Conservation (phyloP, 108 stramenopile genomes). For the Nitzschia sp. region DNA sequence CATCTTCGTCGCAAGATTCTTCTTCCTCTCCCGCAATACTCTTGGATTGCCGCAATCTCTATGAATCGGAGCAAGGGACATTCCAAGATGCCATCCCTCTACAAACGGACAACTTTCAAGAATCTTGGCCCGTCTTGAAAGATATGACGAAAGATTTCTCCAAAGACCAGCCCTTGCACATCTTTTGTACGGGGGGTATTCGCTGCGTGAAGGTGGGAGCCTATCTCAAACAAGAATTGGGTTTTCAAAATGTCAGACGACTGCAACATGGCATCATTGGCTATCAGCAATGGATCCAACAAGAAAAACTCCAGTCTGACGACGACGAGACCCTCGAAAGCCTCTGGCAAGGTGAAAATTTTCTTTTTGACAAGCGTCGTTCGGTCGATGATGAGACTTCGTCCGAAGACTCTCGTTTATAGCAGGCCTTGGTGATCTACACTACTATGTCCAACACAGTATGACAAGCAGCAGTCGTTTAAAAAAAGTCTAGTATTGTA, state of each 20-base stretch:
- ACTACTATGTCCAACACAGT: too few species aligned
- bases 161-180: conserved; percentile 60
- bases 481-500: too few species aligned
- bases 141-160: conserved; percentile 36
- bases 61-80: conserved; percentile 73
- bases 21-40: conserved; percentile 10
- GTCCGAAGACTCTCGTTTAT: too few species aligned
- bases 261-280: conserved; percentile 82
- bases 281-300: conserved; percentile 40
- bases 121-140: conserved; percentile 65
- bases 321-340: neutral
- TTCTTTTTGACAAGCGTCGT: conserved; percentile 64
- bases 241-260: conserved; percentile 69
- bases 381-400: conserved; percentile 5
- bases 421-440: too few species aligned
- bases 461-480: too few species aligned
- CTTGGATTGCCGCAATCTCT: conserved; percentile 67
- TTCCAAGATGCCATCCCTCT: conserved; percentile 65
- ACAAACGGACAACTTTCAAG: conserved; percentile 66
- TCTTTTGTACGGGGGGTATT: conserved; percentile 89
- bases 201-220: conserved; percentile 86
- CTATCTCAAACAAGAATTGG: conserved; percentile 69
- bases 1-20: neutral
- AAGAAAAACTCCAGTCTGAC: neutral
- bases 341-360: conserved; percentile 56